phyloP scores from a whole-genome alignment of 176 grass and related monocot species.

The Puya raimondii region DNA sequence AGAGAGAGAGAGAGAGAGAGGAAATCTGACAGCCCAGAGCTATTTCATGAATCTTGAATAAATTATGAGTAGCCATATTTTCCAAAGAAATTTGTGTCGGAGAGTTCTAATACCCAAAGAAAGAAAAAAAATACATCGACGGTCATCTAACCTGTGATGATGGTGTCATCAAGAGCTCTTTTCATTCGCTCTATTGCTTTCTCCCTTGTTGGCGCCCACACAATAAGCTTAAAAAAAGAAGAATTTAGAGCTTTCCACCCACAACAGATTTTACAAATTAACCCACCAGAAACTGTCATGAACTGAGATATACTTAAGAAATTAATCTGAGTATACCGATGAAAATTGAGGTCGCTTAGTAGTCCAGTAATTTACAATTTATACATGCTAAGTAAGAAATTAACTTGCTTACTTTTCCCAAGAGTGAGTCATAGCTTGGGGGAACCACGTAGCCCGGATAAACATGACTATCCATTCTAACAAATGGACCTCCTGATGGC shows the following conservation, averaged over 20 bases:
- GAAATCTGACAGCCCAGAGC: background rate
- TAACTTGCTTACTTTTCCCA: constrained; percentile 35
- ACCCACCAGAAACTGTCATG: background rate
- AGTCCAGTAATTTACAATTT: no score
- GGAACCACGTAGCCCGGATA: constrained; percentile 51
- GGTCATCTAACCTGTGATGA: constrained; percentile 30
- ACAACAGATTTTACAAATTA: background rate
- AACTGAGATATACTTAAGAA: background rate
- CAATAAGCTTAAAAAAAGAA: constrained; percentile 32
- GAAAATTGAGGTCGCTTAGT: no score
- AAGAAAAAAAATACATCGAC: background rate
- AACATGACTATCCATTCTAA: constrained; percentile 58
- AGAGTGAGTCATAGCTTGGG: constrained; percentile 41
- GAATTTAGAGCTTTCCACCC: constrained; percentile 1
- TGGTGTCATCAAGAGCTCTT: constrained; percentile 38
- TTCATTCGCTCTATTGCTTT: constrained; percentile 56
- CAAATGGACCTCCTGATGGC: constrained; percentile 47
- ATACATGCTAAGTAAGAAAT: background rate
- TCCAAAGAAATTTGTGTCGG: background rate
- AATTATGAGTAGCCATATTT: constrained; percentile 1
- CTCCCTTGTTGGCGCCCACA: constrained; percentile 52
- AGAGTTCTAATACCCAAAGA: background rate
- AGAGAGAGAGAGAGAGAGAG: constrained; percentile 8
- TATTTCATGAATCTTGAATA: background rate
- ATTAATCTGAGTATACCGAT: background rate